Evolutionary conservation across 2,329 filamentous ascomycete species (phyloP), one percentile per base, ranked within the genome.

Genomic region (Pyricularia pennisetigena): DNA sequence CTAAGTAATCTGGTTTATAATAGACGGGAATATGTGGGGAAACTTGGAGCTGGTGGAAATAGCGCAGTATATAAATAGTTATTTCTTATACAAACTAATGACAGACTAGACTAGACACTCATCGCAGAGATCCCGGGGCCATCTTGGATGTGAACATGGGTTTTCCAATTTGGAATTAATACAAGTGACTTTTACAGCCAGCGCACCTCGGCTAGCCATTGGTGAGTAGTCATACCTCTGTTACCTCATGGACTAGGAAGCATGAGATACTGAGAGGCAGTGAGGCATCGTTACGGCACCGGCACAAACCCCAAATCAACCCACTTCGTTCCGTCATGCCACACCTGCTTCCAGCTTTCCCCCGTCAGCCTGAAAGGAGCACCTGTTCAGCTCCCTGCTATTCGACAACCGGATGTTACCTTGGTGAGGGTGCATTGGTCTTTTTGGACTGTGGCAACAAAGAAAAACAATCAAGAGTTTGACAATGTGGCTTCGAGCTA

Each of bases 311-410:
- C 71, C 63, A 69, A 57, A 7, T 65, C 67, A 1, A 23, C 65
- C 70, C 68, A 70, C 23, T 54, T 61, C 14, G 6, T 65, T 4
- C 71, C 71, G 41, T 71, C 69, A 41, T 68, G 69, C 20, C 54
- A 41, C 2, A 71, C 68, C 24, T 69, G 68, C 66, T 69, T 70
- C 64, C 64, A 69, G n/a, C 28, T 57, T 49, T 23, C 64, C 41
- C 6, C 66, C 59, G 1, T 54, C 41, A 9, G 29, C 66, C 59
- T 70, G 69, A 54, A 69, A 72, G 49, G 66, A 72, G 54, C 69
- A 71, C 35, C 65, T 64, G 62, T 68, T 71, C 35, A 70, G 54
- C 14, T 71, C 67, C n/a, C 68, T 68, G 16, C 64, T 66, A 16
- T 62, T 30, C 12, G 26, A 23, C 8, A 71, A 35, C 26, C 70